Base-by-base conservation (phyloP, 306 rosid genomes). In the Dicorynia guianensis region DNA sequence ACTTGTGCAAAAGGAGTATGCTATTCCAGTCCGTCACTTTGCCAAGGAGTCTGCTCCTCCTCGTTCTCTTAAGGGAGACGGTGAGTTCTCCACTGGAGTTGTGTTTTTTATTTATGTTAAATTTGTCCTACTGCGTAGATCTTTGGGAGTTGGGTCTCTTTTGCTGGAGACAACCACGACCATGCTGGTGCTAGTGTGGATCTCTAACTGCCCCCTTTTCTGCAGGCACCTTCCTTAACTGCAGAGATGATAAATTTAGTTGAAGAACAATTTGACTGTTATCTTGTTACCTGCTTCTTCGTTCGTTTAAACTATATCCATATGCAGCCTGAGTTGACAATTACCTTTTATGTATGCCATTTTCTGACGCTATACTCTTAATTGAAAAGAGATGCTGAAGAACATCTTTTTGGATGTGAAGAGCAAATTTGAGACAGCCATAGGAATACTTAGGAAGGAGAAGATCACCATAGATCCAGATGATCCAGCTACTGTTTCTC, bases 391-490 rank as follows among this genome's bases (percentile, higher is more conserved):
- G 84, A 89, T 92, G 97, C 73, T 95, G 92, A 92, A 90, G 89
- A 83, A 83, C 81, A 72, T 90, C 78, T 95, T 87, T 86, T 35
- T 84, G 77, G 97, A 92, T 36, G 88, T 95, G 67, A 95, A 92
- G 86, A 90, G 69, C 60, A 92, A 92, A 76, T 92, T 92, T 46
- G 97, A 92, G 83, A 73, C 89, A 0, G 97, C 99, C 56, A 34
- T 92, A 8, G 92, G 83, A 71, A 74, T 95, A 60, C 89, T 95
- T 67, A 90, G 85, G 66, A 86, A 79, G 56, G 99, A 95, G 83
- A 95, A 95, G 92, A 89, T 95, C 86, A 95, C 93, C 76, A 89
- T 95, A 2, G 97, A 81, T 78, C 96, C 99, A 3, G 85, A 92
- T 34, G 97, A 92, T 79, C 88, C 92, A 43, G 91, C 96, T 77